phyloP scores from a whole-genome alignment of 192 early-diverging fungal genomes.

The Backusella liffmaniae region DNA sequence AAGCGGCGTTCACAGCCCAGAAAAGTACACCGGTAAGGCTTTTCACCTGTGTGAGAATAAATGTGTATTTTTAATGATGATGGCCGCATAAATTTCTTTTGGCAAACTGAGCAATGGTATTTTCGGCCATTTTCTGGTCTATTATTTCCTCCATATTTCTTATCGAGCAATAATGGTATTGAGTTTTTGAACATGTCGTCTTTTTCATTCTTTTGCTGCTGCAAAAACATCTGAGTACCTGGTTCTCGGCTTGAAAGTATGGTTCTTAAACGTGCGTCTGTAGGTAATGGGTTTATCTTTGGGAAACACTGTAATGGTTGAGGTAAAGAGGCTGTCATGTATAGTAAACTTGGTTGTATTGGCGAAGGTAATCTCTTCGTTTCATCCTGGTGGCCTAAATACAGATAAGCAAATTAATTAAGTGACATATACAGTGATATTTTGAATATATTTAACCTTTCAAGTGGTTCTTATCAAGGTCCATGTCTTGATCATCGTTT shows the following conservation, averaged over 20 bases:
- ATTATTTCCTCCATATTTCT: neutral
- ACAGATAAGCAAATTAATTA: neutral
- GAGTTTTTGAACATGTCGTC: neutral
- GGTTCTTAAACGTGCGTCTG: neutral
- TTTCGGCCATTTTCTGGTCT: neutral
- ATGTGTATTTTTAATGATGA: conserved; percentile 11
- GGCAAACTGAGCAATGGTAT: conserved; percentile 3
- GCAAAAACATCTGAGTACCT: no score
- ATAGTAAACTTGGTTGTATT: neutral
- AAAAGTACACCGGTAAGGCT: conserved; percentile 8
- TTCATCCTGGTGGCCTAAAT: neutral
- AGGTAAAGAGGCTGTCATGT: conserved; percentile 3
- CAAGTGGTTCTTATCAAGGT: neutral
- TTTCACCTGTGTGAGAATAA: conserved; percentile 23
- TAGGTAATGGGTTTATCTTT: neutral
- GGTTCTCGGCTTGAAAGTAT: neutral
- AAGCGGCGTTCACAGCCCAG: conserved; percentile 13
- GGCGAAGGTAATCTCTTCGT: neutral
- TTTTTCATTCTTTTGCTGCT: neutral
- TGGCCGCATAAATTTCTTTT: conserved; percentile 16
- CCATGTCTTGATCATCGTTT: no score
- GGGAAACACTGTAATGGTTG: neutral
- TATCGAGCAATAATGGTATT: neutral
- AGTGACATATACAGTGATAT: neutral
- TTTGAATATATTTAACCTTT: neutral